Conservation (phyloP, 2,329 filamentous ascomycete species). For the Scorias spongiosa region DNA sequence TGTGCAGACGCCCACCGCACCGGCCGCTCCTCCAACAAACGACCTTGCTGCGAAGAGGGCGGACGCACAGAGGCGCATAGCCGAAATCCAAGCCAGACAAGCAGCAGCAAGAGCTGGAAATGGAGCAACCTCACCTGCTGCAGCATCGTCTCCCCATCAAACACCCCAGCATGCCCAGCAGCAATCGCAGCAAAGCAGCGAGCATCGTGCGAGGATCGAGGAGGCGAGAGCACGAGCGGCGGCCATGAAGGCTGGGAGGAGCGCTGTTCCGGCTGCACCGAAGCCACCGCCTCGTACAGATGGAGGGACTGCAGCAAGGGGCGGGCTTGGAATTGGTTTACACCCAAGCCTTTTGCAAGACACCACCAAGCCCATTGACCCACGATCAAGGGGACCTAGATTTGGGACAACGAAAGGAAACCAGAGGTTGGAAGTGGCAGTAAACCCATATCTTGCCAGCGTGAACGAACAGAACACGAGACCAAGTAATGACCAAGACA, state of each 20-base stretch:
- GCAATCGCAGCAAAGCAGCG: not conserved
- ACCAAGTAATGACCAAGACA: slow-evolving; percentile 43
- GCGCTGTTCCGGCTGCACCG: slow-evolving; percentile 7
- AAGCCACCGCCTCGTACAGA: slow-evolving; percentile 32
- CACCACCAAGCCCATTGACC: slow-evolving; percentile 8
- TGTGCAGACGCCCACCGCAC: slow-evolving; percentile 4
- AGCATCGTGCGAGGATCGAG: slow-evolving; percentile 2
- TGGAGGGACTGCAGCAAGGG: slow-evolving; percentile 36
- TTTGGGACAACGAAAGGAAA: slow-evolving; percentile 41
- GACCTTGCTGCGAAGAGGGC: slow-evolving; percentile 15
- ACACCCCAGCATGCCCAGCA: slow-evolving; percentile 6
- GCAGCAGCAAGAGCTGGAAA: slow-evolving; percentile 10
- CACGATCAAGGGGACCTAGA: slow-evolving; percentile 33
- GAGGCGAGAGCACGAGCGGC: slow-evolving; percentile 13
- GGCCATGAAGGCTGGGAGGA: slow-evolving; percentile 5
- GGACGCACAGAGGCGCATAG: slow-evolving; percentile 18
- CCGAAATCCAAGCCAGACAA: slow-evolving; percentile 19
- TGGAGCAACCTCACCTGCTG: slow-evolving; percentile 2
- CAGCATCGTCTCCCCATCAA: too few species aligned
- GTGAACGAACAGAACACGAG: slow-evolving; percentile 29
- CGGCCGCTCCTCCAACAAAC: slow-evolving; percentile 6
- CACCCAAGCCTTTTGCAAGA: slow-evolving; percentile 56
- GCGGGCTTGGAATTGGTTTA: slow-evolving; percentile 59
- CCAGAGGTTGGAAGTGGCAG: slow-evolving; percentile 32
- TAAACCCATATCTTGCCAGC: slow-evolving; percentile 25